phyloP scores from a whole-genome alignment of 257 asterid species.

The Apocynum venetum region DNA sequence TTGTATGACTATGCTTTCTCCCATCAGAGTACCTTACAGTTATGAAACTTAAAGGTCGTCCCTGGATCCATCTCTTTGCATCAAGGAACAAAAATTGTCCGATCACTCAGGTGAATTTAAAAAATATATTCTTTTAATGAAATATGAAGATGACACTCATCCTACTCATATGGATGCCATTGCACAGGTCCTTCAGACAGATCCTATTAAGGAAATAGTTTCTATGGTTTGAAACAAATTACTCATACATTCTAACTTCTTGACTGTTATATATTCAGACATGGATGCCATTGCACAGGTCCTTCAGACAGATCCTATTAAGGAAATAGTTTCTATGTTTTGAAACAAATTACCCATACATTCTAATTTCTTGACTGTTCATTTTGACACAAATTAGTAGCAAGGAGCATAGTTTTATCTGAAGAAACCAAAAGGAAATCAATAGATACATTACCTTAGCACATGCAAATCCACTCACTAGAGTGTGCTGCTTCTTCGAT shows the following conservation, averaged over 20 bases:
- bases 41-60: not conserved
- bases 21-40: not conserved
- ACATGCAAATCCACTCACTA: constrained; percentile 84
- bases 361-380: not conserved
- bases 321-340: too few relatives aligned
- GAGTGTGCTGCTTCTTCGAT: constrained; percentile 61
- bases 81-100: not conserved
- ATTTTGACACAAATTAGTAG: not conserved
- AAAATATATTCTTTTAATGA: not conserved
- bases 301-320: not conserved
- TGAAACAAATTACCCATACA: too few relatives aligned
- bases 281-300: not conserved
- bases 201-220: not conserved
- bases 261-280: too few relatives aligned
- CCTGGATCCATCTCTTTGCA: not conserved
- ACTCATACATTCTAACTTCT: too few relatives aligned
- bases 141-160: not conserved
- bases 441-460: constrained; percentile 65
- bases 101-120: not conserved
- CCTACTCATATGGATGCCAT: not conserved
- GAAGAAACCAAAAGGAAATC: constrained; percentile 3
- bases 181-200: not conserved
- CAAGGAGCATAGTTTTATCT: not conserved
- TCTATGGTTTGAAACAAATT: too few relatives aligned
- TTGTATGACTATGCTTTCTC: too few relatives aligned